Evolutionary conservation across 2,329 filamentous ascomycete species (phyloP), one percentile per base, ranked within the genome.

Genomic region (Curvularia sp.): DNA sequence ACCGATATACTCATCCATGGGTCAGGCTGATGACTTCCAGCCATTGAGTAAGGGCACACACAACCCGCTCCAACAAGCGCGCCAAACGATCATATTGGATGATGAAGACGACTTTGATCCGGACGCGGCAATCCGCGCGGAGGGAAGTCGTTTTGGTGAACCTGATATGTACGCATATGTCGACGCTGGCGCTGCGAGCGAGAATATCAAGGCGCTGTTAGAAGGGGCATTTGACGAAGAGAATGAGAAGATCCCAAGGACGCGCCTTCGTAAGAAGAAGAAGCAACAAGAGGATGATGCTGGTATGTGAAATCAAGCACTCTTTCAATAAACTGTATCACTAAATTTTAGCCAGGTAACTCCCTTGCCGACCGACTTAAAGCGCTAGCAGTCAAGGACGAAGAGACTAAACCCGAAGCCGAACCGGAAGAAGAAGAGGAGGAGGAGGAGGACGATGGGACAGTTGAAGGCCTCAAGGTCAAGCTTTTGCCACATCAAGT

Each of bases 401-500:
- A 83, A 4, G 81, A 85, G 6, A 80, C 84, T 5, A 80, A 84
- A 53, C 82, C 85, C 42, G 69, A 72, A 10, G 43, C 51, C 15
- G 75, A 77, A 2, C 79, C 80, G 3, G 79, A 80, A 1, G 72
- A 75, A 2, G 80, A 82, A 5, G 80, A 81, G 2, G 81, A 82
- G 1, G 80, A 82, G 5, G 80, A 81, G 2, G 81, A 82, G 1
- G 81, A 82, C 50, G 88, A 89, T 72, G 88, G 84, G 49, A 85
- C 80, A 60, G 82, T 97, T 0, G 89, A 93, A 53, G 95, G 94
- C 0, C 84, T 99, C 60, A 90, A 89, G 55, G 92, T 98, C 59
- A 93, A 90, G 70, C 83, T 99, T 2, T 83, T 99, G 0, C 94
- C 93, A 4, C 95, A 99, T 78, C 95, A 99, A 77, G 87, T 97